Conservation (phyloP, 306 rosid species). For the Acmispon strigosus region DNA sequence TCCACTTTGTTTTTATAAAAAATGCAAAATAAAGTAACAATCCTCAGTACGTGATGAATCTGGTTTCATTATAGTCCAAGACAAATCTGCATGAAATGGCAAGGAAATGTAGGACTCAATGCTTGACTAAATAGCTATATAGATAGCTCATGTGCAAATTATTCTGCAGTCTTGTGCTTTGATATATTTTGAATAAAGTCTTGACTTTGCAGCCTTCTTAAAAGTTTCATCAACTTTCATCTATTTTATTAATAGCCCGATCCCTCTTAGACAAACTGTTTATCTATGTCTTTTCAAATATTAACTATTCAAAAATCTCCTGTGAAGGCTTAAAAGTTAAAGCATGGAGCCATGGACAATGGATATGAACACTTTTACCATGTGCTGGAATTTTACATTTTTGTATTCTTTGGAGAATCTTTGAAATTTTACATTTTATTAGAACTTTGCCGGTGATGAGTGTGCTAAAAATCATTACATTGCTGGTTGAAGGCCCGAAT, state of each 20-base stretch:
- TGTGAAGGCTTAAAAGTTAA: no score
- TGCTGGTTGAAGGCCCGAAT: no score
- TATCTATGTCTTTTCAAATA: neutral
- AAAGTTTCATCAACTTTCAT: neutral
- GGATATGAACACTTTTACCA: no score
- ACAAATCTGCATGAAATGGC: neutral
- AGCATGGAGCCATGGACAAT: no score
- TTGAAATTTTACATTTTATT: no score
- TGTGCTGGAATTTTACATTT: no score
- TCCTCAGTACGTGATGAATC: neutral
- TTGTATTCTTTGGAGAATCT: no score
- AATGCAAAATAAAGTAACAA: neutral
- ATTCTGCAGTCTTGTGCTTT: neutral
- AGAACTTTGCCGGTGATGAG: no score
- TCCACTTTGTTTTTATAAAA: neutral
- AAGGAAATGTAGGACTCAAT: neutral
- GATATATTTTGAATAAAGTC: slow-evolving; percentile 1
- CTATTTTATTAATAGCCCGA: neutral
- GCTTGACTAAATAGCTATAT: neutral
- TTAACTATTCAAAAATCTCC: neutral
- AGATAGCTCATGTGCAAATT: neutral
- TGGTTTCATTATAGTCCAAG: neutral
- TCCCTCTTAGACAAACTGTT: neutral
- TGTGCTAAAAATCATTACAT: no score
- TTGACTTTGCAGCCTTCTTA: neutral